A percentile compares a stretch with the other conserved stretches of the same genome.
Evolutionary conservation across 768 basidiomycete genomes (phyloP).

Genomic region (Pholiota conissans): DNA sequence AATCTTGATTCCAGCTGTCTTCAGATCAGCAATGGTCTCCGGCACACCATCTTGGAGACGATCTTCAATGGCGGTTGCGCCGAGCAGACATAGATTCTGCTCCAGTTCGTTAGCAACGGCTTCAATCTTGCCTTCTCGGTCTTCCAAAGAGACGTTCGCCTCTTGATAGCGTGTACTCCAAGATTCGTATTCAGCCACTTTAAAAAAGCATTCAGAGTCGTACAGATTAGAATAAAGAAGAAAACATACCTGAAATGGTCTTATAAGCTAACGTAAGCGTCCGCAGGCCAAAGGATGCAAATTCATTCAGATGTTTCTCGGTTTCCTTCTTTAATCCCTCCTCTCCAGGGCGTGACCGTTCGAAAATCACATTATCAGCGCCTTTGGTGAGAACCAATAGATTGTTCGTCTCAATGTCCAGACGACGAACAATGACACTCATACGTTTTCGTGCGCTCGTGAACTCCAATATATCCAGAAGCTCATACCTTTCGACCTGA

Average conservation of each 20-base stretch:
- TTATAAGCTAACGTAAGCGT: slow-evolving; percentile 93
- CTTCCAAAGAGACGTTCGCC: slow-evolving; percentile 73
- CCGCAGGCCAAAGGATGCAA: slow-evolving; percentile 82
- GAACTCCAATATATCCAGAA: slow-evolving; percentile 93
- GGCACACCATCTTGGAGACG: slow-evolving; percentile 95
- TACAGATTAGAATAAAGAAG: not conserved
- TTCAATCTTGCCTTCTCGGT: slow-evolving; percentile 78
- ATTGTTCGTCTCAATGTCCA: slow-evolving; percentile 54
- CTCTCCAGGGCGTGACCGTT: slow-evolving; percentile 67
- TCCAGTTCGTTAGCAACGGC: slow-evolving; percentile 80
- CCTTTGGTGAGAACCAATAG: slow-evolving; percentile 84
- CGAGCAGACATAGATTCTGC: slow-evolving; percentile 72
- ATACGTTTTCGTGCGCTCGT: slow-evolving; percentile 92
- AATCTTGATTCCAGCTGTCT: slow-evolving; percentile 93
- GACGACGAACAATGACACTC: slow-evolving; percentile 84
- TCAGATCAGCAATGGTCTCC: slow-evolving; percentile 92
- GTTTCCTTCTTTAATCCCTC: slow-evolving; percentile 73
- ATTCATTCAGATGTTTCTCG: slow-evolving; percentile 79
- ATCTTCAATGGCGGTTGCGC: slow-evolving; percentile 98
- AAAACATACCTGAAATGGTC: slow-evolving; percentile 61
- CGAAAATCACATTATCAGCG: slow-evolving; percentile 95
- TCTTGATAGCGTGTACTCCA: slow-evolving; percentile 84
- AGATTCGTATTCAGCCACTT: slow-evolving; percentile 71
- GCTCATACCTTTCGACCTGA: slow-evolving; percentile 76
- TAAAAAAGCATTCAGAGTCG: slow-evolving; percentile 1